Percentiles rank a stretch among this genome's conserved stretches.
Conservation (phyloP, 1,284 basidiomycete genomes). For the Ustilago bromivora region DNA sequence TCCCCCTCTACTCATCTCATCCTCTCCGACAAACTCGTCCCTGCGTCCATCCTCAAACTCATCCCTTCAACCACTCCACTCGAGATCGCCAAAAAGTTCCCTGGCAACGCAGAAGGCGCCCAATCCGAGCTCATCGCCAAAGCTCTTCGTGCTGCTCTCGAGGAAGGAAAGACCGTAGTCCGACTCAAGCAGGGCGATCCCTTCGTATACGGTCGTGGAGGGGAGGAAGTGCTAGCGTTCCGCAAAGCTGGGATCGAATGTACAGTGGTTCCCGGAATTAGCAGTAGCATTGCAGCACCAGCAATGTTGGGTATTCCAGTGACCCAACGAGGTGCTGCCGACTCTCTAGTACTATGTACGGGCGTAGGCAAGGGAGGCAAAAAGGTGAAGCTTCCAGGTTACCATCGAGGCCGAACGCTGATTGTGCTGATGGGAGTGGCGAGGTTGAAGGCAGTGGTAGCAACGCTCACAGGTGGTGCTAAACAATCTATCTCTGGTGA, state of each 20-base stretch:
- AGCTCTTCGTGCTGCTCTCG: slow-evolving; percentile 82
- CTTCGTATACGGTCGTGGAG: slow-evolving; percentile 90
- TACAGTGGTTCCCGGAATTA: slow-evolving; percentile 88
- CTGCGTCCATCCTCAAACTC: slow-evolving; percentile 85
- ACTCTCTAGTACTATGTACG: slow-evolving; percentile 88
- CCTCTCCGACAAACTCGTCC: slow-evolving; percentile 96
- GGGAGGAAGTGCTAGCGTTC: slow-evolving; percentile 94
- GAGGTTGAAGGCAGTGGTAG: slow-evolving; percentile 79
- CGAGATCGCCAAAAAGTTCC: slow-evolving; percentile 92
- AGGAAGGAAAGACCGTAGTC: slow-evolving; percentile 85
- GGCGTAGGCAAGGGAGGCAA: slow-evolving; percentile 90
- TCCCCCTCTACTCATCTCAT: slow-evolving; percentile 80
- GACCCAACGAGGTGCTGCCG: slow-evolving; percentile 93
- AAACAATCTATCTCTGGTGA: slow-evolving; percentile 6
- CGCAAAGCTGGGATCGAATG: slow-evolving; percentile 84
- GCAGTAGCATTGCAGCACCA: slow-evolving; percentile 88
- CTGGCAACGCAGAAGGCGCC: slow-evolving; percentile 93
- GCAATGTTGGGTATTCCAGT: slow-evolving; percentile 90
- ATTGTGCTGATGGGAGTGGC: slow-evolving; percentile 96
- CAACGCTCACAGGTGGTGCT: slow-evolving; percentile 72
- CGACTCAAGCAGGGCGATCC: slow-evolving; percentile 97
- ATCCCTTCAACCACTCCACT: slow-evolving; percentile 78
- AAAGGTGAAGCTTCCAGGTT: slow-evolving; percentile 85
- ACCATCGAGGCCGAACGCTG: slow-evolving; percentile 83
- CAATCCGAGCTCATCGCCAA: slow-evolving; percentile 93